Conservation (phyloP, 495 filamentous ascomycete species). For the Penicillium flavigenum region DNA sequence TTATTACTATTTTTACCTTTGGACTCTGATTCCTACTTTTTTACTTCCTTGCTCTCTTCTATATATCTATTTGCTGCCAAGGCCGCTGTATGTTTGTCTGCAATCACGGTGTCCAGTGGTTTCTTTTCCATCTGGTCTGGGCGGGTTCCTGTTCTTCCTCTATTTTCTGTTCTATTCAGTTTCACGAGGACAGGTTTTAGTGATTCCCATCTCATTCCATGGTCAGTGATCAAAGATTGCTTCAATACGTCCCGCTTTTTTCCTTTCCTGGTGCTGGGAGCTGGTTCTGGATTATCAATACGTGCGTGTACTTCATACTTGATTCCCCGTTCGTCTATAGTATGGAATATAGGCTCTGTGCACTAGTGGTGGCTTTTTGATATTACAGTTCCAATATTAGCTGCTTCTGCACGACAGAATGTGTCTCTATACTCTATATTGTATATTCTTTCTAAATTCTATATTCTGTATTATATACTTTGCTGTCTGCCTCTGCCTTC, state of each 20-base stretch:
- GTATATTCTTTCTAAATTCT: neutral
- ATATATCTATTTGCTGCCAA: neutral
- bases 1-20: conserved; percentile 6
- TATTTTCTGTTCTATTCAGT: neutral
- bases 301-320: neutral
- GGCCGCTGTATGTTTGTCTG: neutral
- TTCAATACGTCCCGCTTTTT: neutral
- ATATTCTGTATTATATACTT: neutral
- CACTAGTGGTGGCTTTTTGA: neutral
- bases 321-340: neutral
- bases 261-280: neutral
- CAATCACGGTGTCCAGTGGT: conserved; percentile 4
- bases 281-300: neutral
- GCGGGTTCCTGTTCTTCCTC: neutral
- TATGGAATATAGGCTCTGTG: neutral
- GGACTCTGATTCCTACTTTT: neutral
- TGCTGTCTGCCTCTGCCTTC: neutral
- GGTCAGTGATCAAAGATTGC: neutral
- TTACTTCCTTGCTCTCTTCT: neutral
- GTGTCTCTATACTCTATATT: neutral
- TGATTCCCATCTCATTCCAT: neutral
- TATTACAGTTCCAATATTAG: neutral
- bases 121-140: neutral
- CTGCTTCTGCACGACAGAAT: neutral
- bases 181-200: neutral